Evolutionary conservation across 192 early-diverging fungal species (phyloP), one percentile per base, ranked within the genome.

Genomic region (Chytriomyces confervae): DNA sequence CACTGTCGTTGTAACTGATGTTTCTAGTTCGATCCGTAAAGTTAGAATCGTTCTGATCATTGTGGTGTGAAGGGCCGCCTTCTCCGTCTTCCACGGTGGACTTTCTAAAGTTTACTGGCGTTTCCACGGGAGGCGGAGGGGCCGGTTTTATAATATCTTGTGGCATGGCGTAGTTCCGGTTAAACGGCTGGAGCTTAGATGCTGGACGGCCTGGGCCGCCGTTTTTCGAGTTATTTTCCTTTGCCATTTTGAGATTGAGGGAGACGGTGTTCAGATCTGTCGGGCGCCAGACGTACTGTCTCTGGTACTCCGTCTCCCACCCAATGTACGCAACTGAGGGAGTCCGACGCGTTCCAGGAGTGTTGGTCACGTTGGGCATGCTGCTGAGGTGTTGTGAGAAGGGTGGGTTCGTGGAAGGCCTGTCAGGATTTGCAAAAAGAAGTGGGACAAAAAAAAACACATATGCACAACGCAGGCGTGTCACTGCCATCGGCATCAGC

Each of bases 131-230:
- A 27, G 62, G 61, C 16, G 57, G 24, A 27, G 63, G 63, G 16
- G 18, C 18, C 24, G 72, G 72, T 16, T 74, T 74, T 10, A 74
- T 74, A 44, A 74, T 62, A 60, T 74, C 61, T 74, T 74, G 36
- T 3, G 53, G 29, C 29, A 45, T 27, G 29, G 72, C 72, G 16
- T 74, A 74, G 61, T 74, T 74, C 46, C 72, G 0, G 61, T 74
- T 74, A 61, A 46, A 74, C 0, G 53, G 61, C 45, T 46, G 50
- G 9, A 10, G 47, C 16, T 53, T 7, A 5, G 10, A 10, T 44
- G 10, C 8, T 23, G 48, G 13, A 16, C 18, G n/a, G 9, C 20
- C 18, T 45, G 24, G 23, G 27, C 13, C 36, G 20, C 45, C 36
- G 36, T 36, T 36, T 36, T 36, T 36, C 36, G 36, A 36, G 36